These are phyloP conservation scores for Flaveria bidentis DNA, from an alignment of 129 eudicot species.

Conservation along the genomic window DNA sequence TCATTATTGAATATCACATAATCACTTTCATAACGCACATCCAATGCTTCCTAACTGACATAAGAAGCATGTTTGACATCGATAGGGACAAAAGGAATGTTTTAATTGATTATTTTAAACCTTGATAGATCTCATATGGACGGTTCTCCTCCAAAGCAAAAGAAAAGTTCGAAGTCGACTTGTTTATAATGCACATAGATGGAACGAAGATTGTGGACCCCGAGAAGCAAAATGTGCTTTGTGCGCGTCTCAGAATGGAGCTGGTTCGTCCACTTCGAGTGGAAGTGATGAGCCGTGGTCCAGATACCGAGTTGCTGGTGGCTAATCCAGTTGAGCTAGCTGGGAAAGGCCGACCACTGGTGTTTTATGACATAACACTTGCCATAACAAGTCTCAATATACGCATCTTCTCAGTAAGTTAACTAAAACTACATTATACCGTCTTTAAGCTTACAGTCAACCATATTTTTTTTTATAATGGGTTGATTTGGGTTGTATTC, in stretches of 20 bases:
- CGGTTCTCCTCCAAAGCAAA: constrained; percentile 38
- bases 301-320: constrained; percentile 53
- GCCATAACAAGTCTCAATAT: constrained; percentile 45
- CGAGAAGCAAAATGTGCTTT: constrained; percentile 43
- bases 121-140: constrained; percentile 40
- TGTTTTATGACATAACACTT: constrained; percentile 49
- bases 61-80: no score
- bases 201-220: constrained; percentile 47
- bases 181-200: constrained; percentile 48
- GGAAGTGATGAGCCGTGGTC: constrained; percentile 51
- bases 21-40: not conserved
- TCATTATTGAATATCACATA: not conserved
- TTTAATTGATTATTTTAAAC: not conserved
- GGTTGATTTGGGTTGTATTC: not conserved
- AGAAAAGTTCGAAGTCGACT: constrained; percentile 40
- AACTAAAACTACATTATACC: not conserved
- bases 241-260: constrained; percentile 49
- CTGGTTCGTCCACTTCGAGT: constrained; percentile 47
- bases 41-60: not conserved
- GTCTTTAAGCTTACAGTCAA: not conserved
- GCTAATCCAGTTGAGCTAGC: constrained; percentile 55
- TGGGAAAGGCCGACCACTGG: constrained; percentile 52
- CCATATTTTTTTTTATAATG: not conserved
- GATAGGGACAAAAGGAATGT: no score
- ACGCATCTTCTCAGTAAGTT: constrained; percentile 51